Conservation (phyloP, 305 asterid genomes). For the Lippia alba region DNA sequence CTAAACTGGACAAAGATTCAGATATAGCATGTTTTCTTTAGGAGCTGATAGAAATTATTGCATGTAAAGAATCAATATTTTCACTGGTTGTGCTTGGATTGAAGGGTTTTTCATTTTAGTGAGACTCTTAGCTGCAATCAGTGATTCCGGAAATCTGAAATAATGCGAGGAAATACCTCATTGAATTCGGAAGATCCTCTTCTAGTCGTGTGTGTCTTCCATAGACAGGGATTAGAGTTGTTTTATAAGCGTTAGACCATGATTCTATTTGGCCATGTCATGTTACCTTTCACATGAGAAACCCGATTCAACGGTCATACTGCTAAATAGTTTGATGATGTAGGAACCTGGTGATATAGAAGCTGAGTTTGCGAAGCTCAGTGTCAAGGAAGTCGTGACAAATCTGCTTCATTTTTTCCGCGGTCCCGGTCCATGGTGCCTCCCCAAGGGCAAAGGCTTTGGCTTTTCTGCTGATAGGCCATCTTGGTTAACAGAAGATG, state of each 20-base stretch:
- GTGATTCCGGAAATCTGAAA: background rate
- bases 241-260: background rate
- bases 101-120: background rate
- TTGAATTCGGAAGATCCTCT: background rate
- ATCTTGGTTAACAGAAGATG: conserved; percentile 67
- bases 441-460: conserved; percentile 63
- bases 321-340: conserved; percentile 14
- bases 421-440: conserved; percentile 47
- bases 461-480: conserved; percentile 51
- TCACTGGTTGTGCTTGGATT: background rate
- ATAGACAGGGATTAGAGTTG: no score
- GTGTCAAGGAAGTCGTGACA: conserved; percentile 53
- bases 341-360: conserved; percentile 75
- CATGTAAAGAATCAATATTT: background rate
- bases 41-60: no score
- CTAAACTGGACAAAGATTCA: no score
- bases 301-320: background rate
- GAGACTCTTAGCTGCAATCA: background rate
- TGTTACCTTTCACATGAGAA: no score
- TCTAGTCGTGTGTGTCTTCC: background rate
- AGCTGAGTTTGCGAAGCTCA: conserved; percentile 59
- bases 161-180: background rate
- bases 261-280: background rate
- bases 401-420: conserved; percentile 42
- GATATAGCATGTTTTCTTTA: background rate